Evolutionary conservation across 2,329 filamentous ascomycete species (phyloP), one percentile per base, ranked within the genome.

Genomic region (Fusarium sp.): DNA sequence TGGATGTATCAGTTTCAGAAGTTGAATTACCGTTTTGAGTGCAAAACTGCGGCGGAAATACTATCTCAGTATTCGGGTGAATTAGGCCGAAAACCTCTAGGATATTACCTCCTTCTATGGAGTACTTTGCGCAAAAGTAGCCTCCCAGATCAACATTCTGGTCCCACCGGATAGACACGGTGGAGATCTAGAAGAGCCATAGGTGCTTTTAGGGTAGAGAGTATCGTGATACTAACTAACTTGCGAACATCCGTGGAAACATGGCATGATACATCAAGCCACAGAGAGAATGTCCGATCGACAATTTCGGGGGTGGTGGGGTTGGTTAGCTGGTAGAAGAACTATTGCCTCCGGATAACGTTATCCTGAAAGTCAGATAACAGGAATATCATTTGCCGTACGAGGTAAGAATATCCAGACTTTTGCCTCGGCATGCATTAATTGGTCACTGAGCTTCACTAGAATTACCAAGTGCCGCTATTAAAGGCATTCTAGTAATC

Each of bases 381-480:
- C 15, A 11, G 28, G 6, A 9, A 10, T 13, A 33, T 18, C 5
- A 49, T 49, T n/a, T n/a, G 22, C 31, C 22, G 4, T 15, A 3
- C 3, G 12, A 5, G 6, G 7, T 7, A 18, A 51, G 7, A 14
- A 18, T 0, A 1, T 35, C 12, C 15, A 3, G 6, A 18, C 2
- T 12, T 13, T 18, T 24, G 3, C 8, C 8, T 4, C 3, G 20
- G 6, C 0, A 52, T 20, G 2, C 3, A 11, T 1, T 20, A 1
- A 51, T 24, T 20, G 15, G 17, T 24, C 4, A 14, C 4, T 11
- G 22, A 7, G 4, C 0, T 20, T 11, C 12, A 6, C 11, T 2
- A 24, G 3, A 3, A 24, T 15, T 10, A 22, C 15, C 7, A 0
- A 22, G 1, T 10, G 18, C 5, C 24, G 12, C 13, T 15, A 5